These are phyloP conservation scores for Streptanthus diversifolius DNA, from an alignment of 345 rosid species.

Conservation along the genomic window DNA sequence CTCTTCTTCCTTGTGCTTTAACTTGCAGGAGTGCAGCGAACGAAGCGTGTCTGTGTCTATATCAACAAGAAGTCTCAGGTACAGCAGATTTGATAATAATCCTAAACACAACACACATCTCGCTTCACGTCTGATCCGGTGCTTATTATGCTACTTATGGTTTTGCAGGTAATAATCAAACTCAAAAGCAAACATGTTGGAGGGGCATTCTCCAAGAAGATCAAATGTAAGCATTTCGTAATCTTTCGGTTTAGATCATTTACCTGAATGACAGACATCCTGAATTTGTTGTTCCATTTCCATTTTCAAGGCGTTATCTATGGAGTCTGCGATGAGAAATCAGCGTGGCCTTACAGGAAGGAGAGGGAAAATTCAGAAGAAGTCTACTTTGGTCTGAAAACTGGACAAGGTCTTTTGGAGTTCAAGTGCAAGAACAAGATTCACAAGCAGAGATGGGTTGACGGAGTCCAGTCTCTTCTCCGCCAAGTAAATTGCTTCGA, in stretches of 20 bases:
- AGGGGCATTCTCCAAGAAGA: constrained; percentile 37
- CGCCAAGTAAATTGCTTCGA: constrained; percentile 51
- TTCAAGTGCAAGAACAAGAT: constrained; percentile 79
- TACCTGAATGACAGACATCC: constrained; percentile 1
- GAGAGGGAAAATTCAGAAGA: constrained; percentile 74
- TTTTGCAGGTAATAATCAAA: constrained; percentile 34
- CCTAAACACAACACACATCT: not conserved
- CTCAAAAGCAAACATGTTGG: constrained; percentile 40
- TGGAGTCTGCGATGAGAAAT: constrained; percentile 71
- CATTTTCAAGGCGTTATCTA: constrained; percentile 57
- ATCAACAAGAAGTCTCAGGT: constrained; percentile 38
- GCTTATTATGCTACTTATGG: constrained; percentile 14
- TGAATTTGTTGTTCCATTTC: constrained; percentile 1
- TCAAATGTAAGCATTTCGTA: constrained; percentile 26
- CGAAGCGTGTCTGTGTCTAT: constrained; percentile 28
- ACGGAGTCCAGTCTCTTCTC: constrained; percentile 69
- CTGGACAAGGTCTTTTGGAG: constrained; percentile 84
- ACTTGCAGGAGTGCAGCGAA: constrained; percentile 32
- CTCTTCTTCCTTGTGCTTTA: not conserved
- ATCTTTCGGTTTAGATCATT: not conserved
- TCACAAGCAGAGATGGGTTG: constrained; percentile 90
- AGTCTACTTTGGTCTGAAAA: constrained; percentile 78
- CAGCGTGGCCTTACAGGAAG: constrained; percentile 82
- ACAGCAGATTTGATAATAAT: constrained; percentile 12
- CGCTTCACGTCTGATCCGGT: not conserved